Conservation (phyloP, 2,329 filamentous ascomycete species). For the Tolypocladium pustulatum region DNA sequence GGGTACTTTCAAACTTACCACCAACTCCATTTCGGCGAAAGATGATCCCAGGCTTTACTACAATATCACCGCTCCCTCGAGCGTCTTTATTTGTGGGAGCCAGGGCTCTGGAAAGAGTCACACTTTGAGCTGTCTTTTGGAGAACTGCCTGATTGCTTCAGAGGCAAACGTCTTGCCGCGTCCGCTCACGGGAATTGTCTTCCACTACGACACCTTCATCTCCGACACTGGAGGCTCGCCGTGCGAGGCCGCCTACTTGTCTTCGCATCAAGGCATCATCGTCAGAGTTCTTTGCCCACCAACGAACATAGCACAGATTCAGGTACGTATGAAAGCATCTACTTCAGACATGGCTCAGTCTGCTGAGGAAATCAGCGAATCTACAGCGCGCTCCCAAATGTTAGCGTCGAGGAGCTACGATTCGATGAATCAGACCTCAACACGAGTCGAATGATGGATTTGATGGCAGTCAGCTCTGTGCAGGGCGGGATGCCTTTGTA, state of each 20-base stretch:
- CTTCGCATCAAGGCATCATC: slow-evolving; percentile 27
- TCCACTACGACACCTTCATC: slow-evolving; percentile 52
- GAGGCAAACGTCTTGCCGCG: slow-evolving; percentile 32
- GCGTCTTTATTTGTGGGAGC: slow-evolving; percentile 52
- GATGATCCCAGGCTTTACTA: slow-evolving; percentile 26
- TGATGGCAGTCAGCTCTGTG: slow-evolving; percentile 42
- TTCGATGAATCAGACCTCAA: slow-evolving; percentile 43
- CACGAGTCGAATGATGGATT: slow-evolving; percentile 44
- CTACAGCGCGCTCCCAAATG: slow-evolving; percentile 30
- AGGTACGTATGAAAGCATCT: slow-evolving; percentile 12
- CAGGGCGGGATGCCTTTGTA: slow-evolving; percentile 42
- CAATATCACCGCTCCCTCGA: slow-evolving; percentile 41
- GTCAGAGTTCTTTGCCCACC: slow-evolving; percentile 45
- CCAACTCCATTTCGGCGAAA: background rate
- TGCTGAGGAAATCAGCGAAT: slow-evolving; percentile 15
- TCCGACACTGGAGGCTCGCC: slow-evolving; percentile 36
- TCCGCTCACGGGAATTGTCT: slow-evolving; percentile 50
- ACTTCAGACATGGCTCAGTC: background rate
- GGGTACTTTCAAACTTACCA: background rate
- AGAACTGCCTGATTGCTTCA: slow-evolving; percentile 43
- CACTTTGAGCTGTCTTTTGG: slow-evolving; percentile 43
- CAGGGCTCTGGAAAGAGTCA: slow-evolving; percentile 57
- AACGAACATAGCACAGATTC: slow-evolving; percentile 35
- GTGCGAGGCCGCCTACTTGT: slow-evolving; percentile 50
- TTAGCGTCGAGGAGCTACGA: slow-evolving; percentile 38